These are phyloP conservation scores for Xylaria arbuscula DNA, from an alignment of 2,329 filamentous ascomycete genomes.

Conservation along the genomic window DNA sequence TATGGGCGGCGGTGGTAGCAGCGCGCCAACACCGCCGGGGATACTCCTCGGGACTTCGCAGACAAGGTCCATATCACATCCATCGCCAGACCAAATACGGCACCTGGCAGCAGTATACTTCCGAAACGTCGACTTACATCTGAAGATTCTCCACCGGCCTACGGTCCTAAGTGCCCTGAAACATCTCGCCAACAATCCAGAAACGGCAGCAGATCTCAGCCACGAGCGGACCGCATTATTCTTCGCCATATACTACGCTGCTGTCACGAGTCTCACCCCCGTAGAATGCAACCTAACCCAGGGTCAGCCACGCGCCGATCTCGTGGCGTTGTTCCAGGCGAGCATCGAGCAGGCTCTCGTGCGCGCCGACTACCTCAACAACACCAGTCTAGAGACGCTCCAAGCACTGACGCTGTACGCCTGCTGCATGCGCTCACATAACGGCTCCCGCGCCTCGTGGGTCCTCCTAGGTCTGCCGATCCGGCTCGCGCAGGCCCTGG, in stretches of 20 bases:
- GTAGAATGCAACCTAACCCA: conserved; percentile 50
- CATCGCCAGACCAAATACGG: conserved; percentile 53
- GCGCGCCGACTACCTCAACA: conserved; percentile 58
- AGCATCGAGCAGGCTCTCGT: conserved; percentile 54
- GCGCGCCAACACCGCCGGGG: conserved; percentile 33
- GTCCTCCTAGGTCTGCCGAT: conserved; percentile 55
- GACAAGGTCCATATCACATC: conserved; percentile 47
- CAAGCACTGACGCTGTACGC: conserved; percentile 58
- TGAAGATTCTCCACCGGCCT: conserved; percentile 60
- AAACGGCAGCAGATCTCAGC: conserved; percentile 39
- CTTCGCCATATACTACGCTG: conserved; percentile 58
- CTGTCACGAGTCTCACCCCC: conserved; percentile 51
- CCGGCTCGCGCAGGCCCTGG: conserved; percentile 57
- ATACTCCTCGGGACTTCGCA: conserved; percentile 47
- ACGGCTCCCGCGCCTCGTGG: conserved; percentile 56
- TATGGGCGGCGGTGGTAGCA: conserved; percentile 20
- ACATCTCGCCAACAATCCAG: conserved; percentile 50
- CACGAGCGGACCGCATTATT: conserved; percentile 52
- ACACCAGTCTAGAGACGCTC: conserved; percentile 53
- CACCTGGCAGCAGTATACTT: conserved; percentile 53
- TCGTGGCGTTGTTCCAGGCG: conserved; percentile 50
- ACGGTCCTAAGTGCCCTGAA: conserved; percentile 51
- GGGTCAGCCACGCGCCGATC: conserved; percentile 50
- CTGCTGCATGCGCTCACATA: conserved; percentile 54
- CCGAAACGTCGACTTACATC: conserved; percentile 56